Percentiles rank a stretch among this genome's conserved stretches.
These are phyloP conservation scores for Solanum piurae DNA, from an alignment of 257 asterid genomes.

Conservation along the genomic window DNA sequence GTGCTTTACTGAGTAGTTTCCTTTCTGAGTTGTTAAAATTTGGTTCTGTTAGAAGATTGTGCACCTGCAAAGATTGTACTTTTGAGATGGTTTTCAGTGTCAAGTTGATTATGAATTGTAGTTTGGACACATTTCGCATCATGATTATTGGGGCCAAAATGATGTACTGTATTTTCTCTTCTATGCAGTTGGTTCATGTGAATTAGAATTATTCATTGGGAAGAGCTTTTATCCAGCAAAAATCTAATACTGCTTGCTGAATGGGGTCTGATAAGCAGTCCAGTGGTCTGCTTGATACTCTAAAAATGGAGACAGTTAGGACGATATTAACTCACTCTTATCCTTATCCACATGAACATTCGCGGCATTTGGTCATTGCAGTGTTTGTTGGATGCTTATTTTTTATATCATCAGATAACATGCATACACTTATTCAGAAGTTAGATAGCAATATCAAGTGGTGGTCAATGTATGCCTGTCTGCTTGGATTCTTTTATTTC, in stretches of 20 bases:
- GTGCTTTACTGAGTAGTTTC: background rate
- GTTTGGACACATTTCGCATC: background rate
- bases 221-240: conserved; percentile 13
- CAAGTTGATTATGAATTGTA: conserved; percentile 1
- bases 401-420: conserved; percentile 92
- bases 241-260: conserved; percentile 6
- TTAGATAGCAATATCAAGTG: conserved; percentile 95
- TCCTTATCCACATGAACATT: conserved; percentile 98
- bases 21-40: background rate
- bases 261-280: conserved; percentile 60
- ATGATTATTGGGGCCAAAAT: conserved; percentile 17
- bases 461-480: conserved; percentile 99
- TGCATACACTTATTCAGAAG: conserved; percentile 94
- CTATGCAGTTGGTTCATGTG: conserved; percentile 19
- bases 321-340: conserved; percentile 82
- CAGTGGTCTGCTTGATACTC: conserved; percentile 59
- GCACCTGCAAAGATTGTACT: background rate
- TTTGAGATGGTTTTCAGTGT: background rate
- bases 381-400: conserved; percentile 89
- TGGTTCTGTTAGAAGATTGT: background rate
- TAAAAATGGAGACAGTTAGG: conserved; percentile 87
- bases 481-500: conserved; percentile 97
- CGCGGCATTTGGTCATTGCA: conserved; percentile 90
- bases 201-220: conserved; percentile 5
- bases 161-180: background rate